phyloP scores from a whole-genome alignment of 2,329 filamentous ascomycete genomes.

The Lachnellula arida region DNA sequence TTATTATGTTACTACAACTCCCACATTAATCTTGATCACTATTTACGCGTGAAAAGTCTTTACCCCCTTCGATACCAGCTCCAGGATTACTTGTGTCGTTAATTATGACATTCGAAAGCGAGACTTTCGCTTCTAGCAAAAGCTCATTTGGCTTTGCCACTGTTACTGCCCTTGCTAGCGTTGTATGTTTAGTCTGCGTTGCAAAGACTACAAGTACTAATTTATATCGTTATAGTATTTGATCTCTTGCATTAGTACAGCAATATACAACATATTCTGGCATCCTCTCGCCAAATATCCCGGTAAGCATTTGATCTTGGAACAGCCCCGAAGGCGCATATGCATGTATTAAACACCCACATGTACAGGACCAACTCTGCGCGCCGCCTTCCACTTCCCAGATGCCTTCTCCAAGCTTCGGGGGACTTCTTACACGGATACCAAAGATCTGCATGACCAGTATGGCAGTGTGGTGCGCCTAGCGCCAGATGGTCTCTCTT shows the following conservation, averaged over 20 bases:
- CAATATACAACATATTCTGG: background rate
- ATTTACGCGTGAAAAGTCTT: too few relatives aligned
- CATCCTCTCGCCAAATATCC: background rate
- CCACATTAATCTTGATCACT: too few relatives aligned
- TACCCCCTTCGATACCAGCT: too few relatives aligned
- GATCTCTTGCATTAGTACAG: background rate
- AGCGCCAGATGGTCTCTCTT: conserved; percentile 31
- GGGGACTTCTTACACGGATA: background rate
- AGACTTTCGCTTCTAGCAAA: background rate
- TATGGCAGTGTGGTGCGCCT: conserved; percentile 30
- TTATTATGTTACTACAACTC: too few relatives aligned
- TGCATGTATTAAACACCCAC: too few relatives aligned
- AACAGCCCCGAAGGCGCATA: background rate
- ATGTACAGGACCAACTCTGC: background rate
- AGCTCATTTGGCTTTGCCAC: background rate
- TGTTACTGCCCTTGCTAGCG: background rate
- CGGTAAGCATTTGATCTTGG: background rate
- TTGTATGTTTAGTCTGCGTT: background rate
- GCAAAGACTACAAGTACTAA: background rate
- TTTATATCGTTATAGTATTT: background rate
- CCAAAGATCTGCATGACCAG: conserved; percentile 19
- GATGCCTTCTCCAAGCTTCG: background rate
- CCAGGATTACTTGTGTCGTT: too few relatives aligned
- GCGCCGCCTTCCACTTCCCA: background rate
- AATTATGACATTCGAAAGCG: too few relatives aligned